phyloP scores from a whole-genome alignment of 2,329 filamentous ascomycete genomes.

The Alternaria sp. region DNA sequence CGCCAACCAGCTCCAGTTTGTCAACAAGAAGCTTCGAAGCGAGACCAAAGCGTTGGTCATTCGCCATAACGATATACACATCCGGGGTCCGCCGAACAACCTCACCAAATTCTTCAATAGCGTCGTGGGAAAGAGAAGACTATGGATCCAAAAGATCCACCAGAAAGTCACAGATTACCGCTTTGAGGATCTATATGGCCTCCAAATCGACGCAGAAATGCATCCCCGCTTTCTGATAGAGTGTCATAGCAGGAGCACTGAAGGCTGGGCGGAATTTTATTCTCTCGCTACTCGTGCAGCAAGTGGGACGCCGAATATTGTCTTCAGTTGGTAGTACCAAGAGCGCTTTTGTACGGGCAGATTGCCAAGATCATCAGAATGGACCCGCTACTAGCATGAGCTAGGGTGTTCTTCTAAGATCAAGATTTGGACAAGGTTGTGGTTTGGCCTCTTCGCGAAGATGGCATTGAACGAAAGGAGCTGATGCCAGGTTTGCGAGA shows the following conservation, averaged over 20 bases:
- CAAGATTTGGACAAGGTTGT: no score
- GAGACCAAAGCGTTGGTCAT: slow-evolving; percentile 3
- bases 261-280: background rate
- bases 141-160: background rate
- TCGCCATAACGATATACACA: slow-evolving; percentile 1
- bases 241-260: background rate
- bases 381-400: background rate
- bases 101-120: background rate
- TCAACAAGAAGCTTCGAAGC: slow-evolving; percentile 4
- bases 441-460: background rate
- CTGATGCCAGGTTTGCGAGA: background rate
- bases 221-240: background rate
- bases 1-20: slow-evolving; percentile 6
- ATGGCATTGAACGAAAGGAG: background rate
- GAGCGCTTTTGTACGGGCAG: background rate
- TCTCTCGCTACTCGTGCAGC: background rate
- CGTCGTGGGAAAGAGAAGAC: background rate
- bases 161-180: background rate
- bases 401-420: no score
- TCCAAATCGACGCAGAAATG: background rate
- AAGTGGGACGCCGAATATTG: background rate
- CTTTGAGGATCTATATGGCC: background rate
- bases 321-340: background rate
- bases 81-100: background rate
- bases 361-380: background rate